A percentile compares a stretch with the other conserved stretches of the same genome.
Evolutionary conservation across 225 moss, liverwort and hornwort species (phyloP).

Genomic region (Sphagnum contortum): DNA sequence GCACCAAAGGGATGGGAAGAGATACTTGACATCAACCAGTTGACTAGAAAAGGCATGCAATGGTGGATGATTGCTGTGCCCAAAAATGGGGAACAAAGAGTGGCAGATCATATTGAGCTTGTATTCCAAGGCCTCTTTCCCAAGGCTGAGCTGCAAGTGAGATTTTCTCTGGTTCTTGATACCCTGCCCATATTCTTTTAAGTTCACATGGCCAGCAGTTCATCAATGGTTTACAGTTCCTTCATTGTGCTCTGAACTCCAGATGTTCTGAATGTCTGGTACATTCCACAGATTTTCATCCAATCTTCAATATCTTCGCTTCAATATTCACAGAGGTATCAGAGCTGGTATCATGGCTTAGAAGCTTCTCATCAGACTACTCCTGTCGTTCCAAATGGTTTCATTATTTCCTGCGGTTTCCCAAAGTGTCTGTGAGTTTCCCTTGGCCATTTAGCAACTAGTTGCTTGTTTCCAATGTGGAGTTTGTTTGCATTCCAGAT

Average conservation of each 20-base stretch:
- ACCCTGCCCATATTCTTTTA: too few species aligned
- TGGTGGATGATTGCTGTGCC: constrained; percentile 87
- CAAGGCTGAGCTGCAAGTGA: constrained; percentile 67
- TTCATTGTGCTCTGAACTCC: background rate
- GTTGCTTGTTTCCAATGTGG: background rate
- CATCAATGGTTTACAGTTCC: background rate
- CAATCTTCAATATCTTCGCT: constrained; percentile 1
- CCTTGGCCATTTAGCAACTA: too few species aligned
- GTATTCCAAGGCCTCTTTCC: constrained; percentile 58
- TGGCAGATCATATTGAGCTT: constrained; percentile 57
- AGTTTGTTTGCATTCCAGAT: constrained; percentile 35
- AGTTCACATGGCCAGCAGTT: too few species aligned
- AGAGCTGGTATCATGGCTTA: too few species aligned
- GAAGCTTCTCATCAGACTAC: too few species aligned
- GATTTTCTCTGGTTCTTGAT: background rate
- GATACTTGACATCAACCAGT: constrained; percentile 73
- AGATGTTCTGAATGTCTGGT: background rate
- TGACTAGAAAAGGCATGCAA: constrained; percentile 59
- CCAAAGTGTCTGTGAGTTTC: too few species aligned
- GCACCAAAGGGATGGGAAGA: constrained; percentile 56
- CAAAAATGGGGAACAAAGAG: constrained; percentile 56
- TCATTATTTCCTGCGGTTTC: too few species aligned
- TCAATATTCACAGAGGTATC: too few species aligned
- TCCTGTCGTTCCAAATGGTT: too few species aligned
- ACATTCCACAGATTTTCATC: background rate